Evolutionary conservation across 495 filamentous ascomycete species (phyloP), one percentile per base, ranked within the genome.

Genomic region (Penicillium salamii): DNA sequence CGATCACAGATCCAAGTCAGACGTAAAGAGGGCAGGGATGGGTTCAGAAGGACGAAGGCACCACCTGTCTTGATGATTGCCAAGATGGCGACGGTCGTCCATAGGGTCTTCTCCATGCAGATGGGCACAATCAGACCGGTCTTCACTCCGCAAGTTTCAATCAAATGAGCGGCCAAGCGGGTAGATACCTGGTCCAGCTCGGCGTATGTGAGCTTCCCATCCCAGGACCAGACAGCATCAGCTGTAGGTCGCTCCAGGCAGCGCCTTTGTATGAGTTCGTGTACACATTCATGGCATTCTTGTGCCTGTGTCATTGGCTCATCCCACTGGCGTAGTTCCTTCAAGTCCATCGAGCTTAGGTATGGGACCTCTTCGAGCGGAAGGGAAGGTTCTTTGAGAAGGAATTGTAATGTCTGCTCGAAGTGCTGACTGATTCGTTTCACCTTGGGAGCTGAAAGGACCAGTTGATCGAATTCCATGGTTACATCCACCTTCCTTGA

Each of bases 121-220:
- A 79, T 36, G 0, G 74, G 75, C 5, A 81, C 69, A 1, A 74
- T 15, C 7, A 41, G 43, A 23, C 69, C 69, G 5, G 51, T 54
- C 7, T 23, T 39, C 12, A 77, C 57, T n/a, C 72, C 71, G 3
- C 26, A 21, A 4, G 8, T 4, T 2, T 7, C 42, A n/a, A 42
- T 23, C 1, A 69, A 39, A 40, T 54, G 13, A 11, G 11, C 13
- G 1, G 59, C 48, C 9, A 62, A 46, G 9, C 14, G 64, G 14
- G 21, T 32, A 7, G 69, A 58, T 28, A 71, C 46, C 0, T 39
- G 33, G 14, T 78, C 66, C 7, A 80, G 59, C 28, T 81, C 61
- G n/a, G 43, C 31, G 50, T 80, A 80, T 6, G 77, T 78, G 39
- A 79, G 67, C 18, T 52, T 38, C 9, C 73, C 75, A 52, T 81